Conservation (phyloP, 257 asterid genomes). For the Galeopsis tetrahit region DNA sequence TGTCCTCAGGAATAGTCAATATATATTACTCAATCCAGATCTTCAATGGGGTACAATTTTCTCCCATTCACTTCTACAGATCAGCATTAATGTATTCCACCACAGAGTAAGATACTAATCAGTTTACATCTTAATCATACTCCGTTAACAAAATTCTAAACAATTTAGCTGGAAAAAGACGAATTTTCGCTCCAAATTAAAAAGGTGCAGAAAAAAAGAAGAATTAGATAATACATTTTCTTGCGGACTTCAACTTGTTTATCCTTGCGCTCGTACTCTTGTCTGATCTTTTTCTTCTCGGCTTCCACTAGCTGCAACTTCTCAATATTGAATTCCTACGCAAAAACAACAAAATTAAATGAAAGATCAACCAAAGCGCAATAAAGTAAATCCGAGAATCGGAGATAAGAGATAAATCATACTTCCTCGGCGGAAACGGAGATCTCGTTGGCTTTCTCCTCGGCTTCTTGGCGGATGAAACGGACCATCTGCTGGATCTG, state of each 20-base stretch:
- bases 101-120: neutral
- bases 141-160: neutral
- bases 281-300: slow-evolving; percentile 96
- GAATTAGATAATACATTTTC: slow-evolving; percentile 60
- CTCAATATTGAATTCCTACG: slow-evolving; percentile 96
- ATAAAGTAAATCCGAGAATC: slow-evolving; percentile 2
- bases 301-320: slow-evolving; percentile 95
- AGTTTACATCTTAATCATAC: neutral
- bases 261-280: slow-evolving; percentile 90
- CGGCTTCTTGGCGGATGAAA: slow-evolving; percentile 98
- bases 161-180: neutral
- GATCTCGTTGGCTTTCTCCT: slow-evolving; percentile 96
- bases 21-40: slow-evolving; percentile 32
- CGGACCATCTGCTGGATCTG: slow-evolving; percentile 99
- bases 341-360: neutral
- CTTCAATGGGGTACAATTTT: slow-evolving; percentile 27
- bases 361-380: slow-evolving; percentile 9
- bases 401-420: neutral
- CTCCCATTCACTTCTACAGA: slow-evolving; percentile 8
- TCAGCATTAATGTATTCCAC: slow-evolving; percentile 15
- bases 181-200: slow-evolving; percentile 4
- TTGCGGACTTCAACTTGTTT: slow-evolving; percentile 88
- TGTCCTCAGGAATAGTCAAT: neutral
- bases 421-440: slow-evolving; percentile 97
- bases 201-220: neutral